phyloP scores from a whole-genome alignment of 192 early-diverging fungal genomes.

The Coemansia sp. region DNA sequence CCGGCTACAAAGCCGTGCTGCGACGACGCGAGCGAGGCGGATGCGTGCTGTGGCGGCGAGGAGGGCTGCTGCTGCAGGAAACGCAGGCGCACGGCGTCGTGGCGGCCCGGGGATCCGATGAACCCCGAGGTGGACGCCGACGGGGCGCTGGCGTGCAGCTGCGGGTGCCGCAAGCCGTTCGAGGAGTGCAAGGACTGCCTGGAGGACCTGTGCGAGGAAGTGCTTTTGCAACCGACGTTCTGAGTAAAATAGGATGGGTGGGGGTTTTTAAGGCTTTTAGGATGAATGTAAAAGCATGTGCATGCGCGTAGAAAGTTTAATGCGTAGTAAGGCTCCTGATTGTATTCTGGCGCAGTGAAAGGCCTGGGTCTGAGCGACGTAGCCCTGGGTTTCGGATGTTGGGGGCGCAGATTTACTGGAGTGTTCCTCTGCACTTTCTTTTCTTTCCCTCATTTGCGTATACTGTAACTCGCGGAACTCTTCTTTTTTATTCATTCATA shows the following conservation, averaged over 20 bases:
- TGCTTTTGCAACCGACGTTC: slow-evolving; percentile 17
- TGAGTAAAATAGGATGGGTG: background rate
- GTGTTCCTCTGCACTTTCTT: too few species aligned
- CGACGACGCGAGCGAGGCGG: background rate
- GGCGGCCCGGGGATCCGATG: slow-evolving; percentile 26
- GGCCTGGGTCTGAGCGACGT: too few species aligned
- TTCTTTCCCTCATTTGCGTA: too few species aligned
- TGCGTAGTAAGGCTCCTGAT: too few species aligned
- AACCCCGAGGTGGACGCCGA: slow-evolving; percentile 45
- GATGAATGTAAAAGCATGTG: too few species aligned
- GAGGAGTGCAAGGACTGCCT: slow-evolving; percentile 56
- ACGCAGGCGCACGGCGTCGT: slow-evolving; percentile 9
- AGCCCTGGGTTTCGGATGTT: too few species aligned
- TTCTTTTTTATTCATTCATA: background rate
- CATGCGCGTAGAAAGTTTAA: too few species aligned
- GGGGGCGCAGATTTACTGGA: too few species aligned
- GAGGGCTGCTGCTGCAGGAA: slow-evolving; percentile 10
- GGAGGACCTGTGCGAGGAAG: slow-evolving; percentile 52
- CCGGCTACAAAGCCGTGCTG: slow-evolving; percentile 25
- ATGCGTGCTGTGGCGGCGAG: slow-evolving; percentile 4
- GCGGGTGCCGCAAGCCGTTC: slow-evolving; percentile 58
- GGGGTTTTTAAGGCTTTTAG: too few species aligned
- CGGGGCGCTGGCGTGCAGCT: slow-evolving; percentile 57
- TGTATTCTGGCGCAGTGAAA: too few species aligned
- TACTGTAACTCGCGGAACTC: background rate